Base-by-base conservation (phyloP, 345 rosid genomes). In the Garcia nutans region DNA sequence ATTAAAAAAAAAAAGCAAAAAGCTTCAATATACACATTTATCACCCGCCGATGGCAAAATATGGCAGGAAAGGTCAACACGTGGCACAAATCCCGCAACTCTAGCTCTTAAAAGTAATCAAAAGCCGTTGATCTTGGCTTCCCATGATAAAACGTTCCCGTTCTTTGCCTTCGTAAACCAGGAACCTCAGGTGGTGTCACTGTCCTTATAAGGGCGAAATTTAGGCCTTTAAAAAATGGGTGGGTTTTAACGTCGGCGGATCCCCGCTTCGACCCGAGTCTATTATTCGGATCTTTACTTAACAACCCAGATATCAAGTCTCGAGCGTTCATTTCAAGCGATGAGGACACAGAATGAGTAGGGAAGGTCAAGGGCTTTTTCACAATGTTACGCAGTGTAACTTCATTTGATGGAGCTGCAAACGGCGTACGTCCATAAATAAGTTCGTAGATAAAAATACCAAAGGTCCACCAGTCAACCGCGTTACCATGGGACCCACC, bases 381-480 rank as follows among this genome's bases (percentile, higher is more conserved):
- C 12, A 93, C 86, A 2, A 96, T 96, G 89, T 85, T 89, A n/a
- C 94, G 93, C 80, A 96, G 91, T n/a, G 97, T 93, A 41, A 74
- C 80, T 75, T 92, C 96, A 65, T 93, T 96, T 0, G 89, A 86
- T 56, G 90, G 81, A 72, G 92, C 96, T 0, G 89, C 86, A 79
- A 96, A 96, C 16, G 99, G 98, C 1, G 98, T 93, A 20, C 82
- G 84, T 0, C 99, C 96, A 77, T 96, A 92, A 2, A 96, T 74
- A 82, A 93, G 85, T 83, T 96, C 99, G 86, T 93, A 93, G 70
- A 93, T 63, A 78, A 96, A 88, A 17, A 96, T 81, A 12, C 99
- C 99, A 3, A 87, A 77, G 33, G 99, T 87, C 99, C 98, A 96
- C 99, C 99, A 96, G 80, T 96, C 99, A 68, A 96, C 98, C 0